Conservation (phyloP, 805 yeast species). For the Candida nitratophila region DNA sequence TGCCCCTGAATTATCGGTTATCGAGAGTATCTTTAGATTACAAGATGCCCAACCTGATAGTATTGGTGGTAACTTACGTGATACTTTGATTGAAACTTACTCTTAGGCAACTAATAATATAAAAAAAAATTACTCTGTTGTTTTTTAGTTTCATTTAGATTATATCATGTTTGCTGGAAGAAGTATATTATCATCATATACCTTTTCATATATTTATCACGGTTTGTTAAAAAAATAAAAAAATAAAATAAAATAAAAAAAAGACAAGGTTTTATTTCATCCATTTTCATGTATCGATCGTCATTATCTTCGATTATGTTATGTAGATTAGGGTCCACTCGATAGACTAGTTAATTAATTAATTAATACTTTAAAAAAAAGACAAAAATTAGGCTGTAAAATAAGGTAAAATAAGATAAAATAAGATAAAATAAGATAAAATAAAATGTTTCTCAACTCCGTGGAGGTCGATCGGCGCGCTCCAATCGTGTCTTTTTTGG, state of each 20-base stretch:
- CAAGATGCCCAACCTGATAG: slow-evolving; percentile 89
- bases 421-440: too few relatives aligned
- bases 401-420: too few relatives aligned
- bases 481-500: too few relatives aligned
- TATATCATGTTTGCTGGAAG: slow-evolving; percentile 3
- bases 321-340: not conserved
- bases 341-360: not conserved
- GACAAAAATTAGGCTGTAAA: too few relatives aligned
- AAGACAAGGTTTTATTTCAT: not conserved
- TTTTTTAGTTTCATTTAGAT: not conserved
- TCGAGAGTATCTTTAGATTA: slow-evolving; percentile 91
- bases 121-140: too few relatives aligned
- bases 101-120: too few relatives aligned
- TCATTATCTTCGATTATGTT: not conserved
- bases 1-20: slow-evolving; percentile 95
- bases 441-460: too few relatives aligned
- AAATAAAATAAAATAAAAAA: too few relatives aligned
- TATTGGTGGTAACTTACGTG: slow-evolving; percentile 79
- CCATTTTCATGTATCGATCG: not conserved
- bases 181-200: not conserved
- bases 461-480: too few relatives aligned
- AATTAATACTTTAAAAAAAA: too few relatives aligned
- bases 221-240: too few relatives aligned
- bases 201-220: too few relatives aligned
- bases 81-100: slow-evolving; percentile 87